These are phyloP conservation scores for Gossypium raimondii DNA, from an alignment of 345 rosid genomes.

Conservation along the genomic window DNA sequence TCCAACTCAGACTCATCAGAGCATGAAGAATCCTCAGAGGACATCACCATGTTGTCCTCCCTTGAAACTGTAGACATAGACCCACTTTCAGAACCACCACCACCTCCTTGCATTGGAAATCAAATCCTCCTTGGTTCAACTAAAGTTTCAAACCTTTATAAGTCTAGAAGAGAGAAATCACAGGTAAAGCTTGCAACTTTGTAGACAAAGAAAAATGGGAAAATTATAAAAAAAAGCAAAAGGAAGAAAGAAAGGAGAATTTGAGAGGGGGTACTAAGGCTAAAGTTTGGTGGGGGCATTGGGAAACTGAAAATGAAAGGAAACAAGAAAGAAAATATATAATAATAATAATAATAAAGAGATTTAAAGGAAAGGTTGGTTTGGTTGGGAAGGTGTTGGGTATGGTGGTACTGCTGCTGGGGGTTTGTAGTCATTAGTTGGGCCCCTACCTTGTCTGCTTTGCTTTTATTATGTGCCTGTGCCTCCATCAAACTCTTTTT, in stretches of 20 bases:
- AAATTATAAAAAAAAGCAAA: constrained; percentile 14
- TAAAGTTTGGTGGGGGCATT: constrained; percentile 8
- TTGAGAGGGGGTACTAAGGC: not conserved
- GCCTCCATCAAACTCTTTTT: constrained; percentile 10
- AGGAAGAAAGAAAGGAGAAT: constrained; percentile 19
- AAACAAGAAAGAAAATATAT: not conserved
- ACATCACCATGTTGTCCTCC: constrained; percentile 50
- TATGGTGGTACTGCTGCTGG: constrained; percentile 15
- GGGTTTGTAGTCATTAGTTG: constrained; percentile 21
- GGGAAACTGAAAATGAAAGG: not conserved
- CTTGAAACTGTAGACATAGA: constrained; percentile 55
- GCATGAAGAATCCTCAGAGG: constrained; percentile 75
- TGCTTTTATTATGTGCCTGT: constrained; percentile 17
- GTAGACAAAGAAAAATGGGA: constrained; percentile 12
- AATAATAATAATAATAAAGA: not conserved
- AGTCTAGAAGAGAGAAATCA: constrained; percentile 9
- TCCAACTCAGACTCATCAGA: constrained; percentile 58
- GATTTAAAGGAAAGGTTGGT: constrained; percentile 1
- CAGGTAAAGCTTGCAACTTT: constrained; percentile 38
- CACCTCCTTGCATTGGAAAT: constrained; percentile 16
- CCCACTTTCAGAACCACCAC: constrained; percentile 26
- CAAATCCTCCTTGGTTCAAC: not conserved
- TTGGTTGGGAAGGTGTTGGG: constrained; percentile 1
- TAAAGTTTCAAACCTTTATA: not conserved
- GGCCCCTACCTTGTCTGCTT: constrained; percentile 45